phyloP scores from a whole-genome alignment of 257 asterid species.

The Craterostigma plantagineum region DNA sequence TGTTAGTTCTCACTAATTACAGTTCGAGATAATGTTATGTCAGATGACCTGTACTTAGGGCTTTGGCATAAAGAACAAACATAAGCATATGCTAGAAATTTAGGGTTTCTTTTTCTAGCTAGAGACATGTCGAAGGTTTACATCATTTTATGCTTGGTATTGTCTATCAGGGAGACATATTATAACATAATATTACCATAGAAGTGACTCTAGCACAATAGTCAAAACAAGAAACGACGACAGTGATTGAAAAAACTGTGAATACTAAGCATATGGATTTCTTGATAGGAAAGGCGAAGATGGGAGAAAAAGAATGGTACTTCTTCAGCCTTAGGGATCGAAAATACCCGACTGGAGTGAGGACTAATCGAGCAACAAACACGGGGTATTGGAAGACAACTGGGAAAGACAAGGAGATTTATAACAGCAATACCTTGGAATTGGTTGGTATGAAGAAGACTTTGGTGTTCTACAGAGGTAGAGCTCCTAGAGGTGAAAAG shows the following conservation, averaged over 20 bases:
- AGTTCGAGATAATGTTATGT: no score
- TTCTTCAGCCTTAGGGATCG: constrained; percentile 84
- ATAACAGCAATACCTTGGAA: constrained; percentile 49
- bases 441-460: constrained; percentile 90
- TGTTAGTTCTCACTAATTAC: neutral
- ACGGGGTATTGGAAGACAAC: constrained; percentile 90
- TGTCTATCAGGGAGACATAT: no score
- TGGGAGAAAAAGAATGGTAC: constrained; percentile 93
- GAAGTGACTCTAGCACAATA: no score
- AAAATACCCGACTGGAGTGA: constrained; percentile 78
- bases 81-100: no score
- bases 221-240: no score
- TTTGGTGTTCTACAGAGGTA: constrained; percentile 68
- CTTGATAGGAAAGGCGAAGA: constrained; percentile 62
- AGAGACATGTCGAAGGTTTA: no score
- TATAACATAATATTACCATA: no score
- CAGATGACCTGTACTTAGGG: neutral
- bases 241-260: no score
- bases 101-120: no score
- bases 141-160: no score
- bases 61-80: no score
- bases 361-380: constrained; percentile 86
- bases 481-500: constrained; percentile 94
- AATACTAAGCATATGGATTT: neutral
- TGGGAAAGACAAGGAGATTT: constrained; percentile 86